Evolutionary conservation across 768 basidiomycete genomes (phyloP).

Genomic region (Trametes cingulata): DNA sequence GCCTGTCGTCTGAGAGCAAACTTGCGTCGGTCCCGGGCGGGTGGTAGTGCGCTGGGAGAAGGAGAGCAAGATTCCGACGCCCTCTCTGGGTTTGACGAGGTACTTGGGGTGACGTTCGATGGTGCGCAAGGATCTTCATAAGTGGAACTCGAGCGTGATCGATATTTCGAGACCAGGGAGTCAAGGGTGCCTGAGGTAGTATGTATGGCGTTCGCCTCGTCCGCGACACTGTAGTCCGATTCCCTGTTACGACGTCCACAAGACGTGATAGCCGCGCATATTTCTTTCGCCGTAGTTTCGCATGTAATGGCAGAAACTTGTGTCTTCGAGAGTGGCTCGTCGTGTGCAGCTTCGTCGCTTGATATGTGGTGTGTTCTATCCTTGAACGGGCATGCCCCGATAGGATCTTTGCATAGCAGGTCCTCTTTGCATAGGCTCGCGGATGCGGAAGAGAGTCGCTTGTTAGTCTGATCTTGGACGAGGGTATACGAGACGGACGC

Average conservation of each 20-base stretch:
- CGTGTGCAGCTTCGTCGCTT: neutral
- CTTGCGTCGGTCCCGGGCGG: constrained; percentile 4
- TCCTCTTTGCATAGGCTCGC: neutral
- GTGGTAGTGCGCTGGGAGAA: neutral
- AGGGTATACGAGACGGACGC: constrained; percentile 7
- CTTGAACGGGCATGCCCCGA: no score
- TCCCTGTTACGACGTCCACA: neutral
- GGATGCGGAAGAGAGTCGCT: neutral
- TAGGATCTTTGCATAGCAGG: neutral
- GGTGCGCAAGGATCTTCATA: no score
- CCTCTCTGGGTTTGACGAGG: neutral
- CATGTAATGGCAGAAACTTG: no score
- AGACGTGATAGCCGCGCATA: no score
- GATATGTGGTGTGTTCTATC: no score
- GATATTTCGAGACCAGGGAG: constrained; percentile 1
- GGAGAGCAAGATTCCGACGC: neutral
- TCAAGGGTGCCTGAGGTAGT: constrained; percentile 1
- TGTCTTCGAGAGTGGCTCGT: no score
- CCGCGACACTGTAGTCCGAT: neutral
- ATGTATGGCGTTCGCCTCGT: neutral
- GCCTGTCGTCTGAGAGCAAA: constrained; percentile 18
- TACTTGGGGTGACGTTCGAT: neutral
- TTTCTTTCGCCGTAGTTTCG: no score
- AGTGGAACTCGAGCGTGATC: no score
- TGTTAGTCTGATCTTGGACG: constrained; percentile 13